These are phyloP conservation scores for Meyerozyma smithsonii DNA, from an alignment of 1,139 yeast genomes.

Conservation along the genomic window DNA sequence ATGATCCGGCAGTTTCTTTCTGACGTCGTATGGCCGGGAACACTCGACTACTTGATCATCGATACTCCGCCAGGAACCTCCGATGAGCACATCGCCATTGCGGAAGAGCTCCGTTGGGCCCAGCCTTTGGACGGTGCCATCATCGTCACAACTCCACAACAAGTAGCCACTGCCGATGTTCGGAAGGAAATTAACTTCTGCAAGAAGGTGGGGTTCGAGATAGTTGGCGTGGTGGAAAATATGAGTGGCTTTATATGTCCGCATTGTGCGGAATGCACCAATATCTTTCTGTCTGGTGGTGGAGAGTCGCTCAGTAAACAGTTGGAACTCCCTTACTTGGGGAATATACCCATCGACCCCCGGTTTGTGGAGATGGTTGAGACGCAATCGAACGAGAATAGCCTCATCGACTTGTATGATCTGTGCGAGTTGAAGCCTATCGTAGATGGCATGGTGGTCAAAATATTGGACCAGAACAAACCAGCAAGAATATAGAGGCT, in stretches of 20 bases:
- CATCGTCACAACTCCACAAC: conserved; percentile 47
- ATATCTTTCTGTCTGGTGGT: conserved; percentile 93
- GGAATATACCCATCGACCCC: conserved; percentile 91
- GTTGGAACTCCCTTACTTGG: conserved; percentile 63
- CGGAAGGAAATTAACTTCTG: conserved; percentile 48
- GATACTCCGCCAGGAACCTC: conserved; percentile 99
- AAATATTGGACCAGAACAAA: conserved; percentile 33
- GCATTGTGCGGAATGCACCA: conserved; percentile 84
- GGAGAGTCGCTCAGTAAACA: conserved; percentile 66
- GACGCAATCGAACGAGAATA: conserved; percentile 33
- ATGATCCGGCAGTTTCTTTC: conserved; percentile 91
- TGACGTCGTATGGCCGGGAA: conserved; percentile 75
- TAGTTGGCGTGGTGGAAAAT: conserved; percentile 42
- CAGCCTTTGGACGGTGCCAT: conserved; percentile 45
- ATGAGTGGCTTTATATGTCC: conserved; percentile 57
- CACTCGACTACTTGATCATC: conserved; percentile 74
- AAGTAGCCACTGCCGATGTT: conserved; percentile 53
- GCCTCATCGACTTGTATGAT: conserved; percentile 33
- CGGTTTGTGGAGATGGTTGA: conserved; percentile 83
- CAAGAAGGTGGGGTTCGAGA: conserved; percentile 37
- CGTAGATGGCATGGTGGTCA: conserved; percentile 48
- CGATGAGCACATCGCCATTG: conserved; percentile 96
- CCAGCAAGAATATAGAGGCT: conserved; percentile 23
- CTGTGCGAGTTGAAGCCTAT: conserved; percentile 38
- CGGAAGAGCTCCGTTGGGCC: conserved; percentile 73